Evolutionary conservation across 768 basidiomycete species (phyloP).

Genomic region (Boletales sp.): DNA sequence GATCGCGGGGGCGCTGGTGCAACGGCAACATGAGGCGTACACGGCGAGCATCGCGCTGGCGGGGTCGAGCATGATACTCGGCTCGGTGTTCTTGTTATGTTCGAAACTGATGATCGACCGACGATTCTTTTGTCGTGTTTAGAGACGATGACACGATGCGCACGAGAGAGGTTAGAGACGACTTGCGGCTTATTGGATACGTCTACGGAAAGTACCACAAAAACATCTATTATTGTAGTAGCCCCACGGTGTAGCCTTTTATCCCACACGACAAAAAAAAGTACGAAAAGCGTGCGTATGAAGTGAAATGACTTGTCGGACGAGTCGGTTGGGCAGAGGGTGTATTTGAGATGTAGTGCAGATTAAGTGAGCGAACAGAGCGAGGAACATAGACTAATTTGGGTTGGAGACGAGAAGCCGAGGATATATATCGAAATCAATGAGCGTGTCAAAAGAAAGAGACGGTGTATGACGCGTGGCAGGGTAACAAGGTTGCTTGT

Average conservation of each 20-base stretch:
- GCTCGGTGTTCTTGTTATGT: conserved; percentile 53
- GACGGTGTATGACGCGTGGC: conserved; percentile 1
- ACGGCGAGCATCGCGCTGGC: conserved; percentile 55
- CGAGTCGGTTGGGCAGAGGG: neutral
- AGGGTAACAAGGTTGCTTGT: conserved; percentile 7
- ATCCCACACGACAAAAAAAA: conserved; percentile 5
- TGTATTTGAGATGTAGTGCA: conserved; percentile 27
- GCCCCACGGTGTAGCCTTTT: conserved; percentile 26
- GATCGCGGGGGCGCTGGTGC: conserved; percentile 55
- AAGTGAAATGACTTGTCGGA: neutral
- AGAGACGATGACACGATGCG: conserved; percentile 3
- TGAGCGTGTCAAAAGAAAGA: conserved; percentile 13
- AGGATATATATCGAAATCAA: conserved; percentile 13
- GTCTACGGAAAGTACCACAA: conserved; percentile 16
- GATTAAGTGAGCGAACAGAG: conserved; percentile 23
- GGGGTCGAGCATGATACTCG: conserved; percentile 54
- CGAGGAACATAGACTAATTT: conserved; percentile 21
- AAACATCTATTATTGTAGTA: conserved; percentile 16
- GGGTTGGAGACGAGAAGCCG: neutral
- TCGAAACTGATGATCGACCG: conserved; percentile 46
- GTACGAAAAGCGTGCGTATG: neutral
- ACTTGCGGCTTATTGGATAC: too few species aligned
- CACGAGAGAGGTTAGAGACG: too few species aligned
- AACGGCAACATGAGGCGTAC: conserved; percentile 42
- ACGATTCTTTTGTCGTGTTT: conserved; percentile 45